Base-by-base conservation (phyloP, 2,329 filamentous ascomycete genomes). In the Phyllosticta capitalensis region DNA sequence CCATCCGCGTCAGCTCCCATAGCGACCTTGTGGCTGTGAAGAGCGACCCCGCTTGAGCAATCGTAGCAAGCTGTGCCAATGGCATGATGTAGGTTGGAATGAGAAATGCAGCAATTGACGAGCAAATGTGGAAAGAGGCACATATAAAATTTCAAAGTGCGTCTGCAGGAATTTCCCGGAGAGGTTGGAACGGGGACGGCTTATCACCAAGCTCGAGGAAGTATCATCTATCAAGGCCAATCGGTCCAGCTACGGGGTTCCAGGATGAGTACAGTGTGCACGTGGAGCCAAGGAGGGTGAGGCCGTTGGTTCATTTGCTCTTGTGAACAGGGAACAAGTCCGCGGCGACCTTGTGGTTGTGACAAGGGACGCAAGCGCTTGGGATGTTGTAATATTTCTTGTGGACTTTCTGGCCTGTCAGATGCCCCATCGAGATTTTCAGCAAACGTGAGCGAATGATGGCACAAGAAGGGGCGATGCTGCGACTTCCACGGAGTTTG, bases 1-100 rank as follows among this genome's bases (percentile, higher is more conserved):
- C 52, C 56, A 59, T 59, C 22, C 56, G 52, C 10, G 56, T 50
- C 9, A 59, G 52, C 19, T 59, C 56, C 56, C 56, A 59, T 59
- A 59, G n/a, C 22, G 56, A 52, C 22, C 56, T 38, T 6, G 56
- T 54, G 10, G 56, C 56, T 9, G 56, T 59, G 33, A 59, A 38
- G 4, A 59, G 30, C 1, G 56, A 59, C 30, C 51, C 56, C 33
- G 51, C 53, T 33, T 59, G 56, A n/a, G 56, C 54, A 9, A 59
- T 52, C 51, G 56, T 59, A n/a, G 53, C 51, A 12, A 59, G 56
- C 10, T 54, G 24, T 50, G 53, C 54, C 51, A 59, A 51, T 3
- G 56, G 50, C 56, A 59, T 59, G 38, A 22, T 52, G 20, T 19
- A n/a, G 21, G n/a, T 9, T 45, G 14, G n/a, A n/a, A n/a, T n/a